Evolutionary conservation across 805 yeast species (phyloP).

Genomic region (Kluyveromyces siamensis): DNA sequence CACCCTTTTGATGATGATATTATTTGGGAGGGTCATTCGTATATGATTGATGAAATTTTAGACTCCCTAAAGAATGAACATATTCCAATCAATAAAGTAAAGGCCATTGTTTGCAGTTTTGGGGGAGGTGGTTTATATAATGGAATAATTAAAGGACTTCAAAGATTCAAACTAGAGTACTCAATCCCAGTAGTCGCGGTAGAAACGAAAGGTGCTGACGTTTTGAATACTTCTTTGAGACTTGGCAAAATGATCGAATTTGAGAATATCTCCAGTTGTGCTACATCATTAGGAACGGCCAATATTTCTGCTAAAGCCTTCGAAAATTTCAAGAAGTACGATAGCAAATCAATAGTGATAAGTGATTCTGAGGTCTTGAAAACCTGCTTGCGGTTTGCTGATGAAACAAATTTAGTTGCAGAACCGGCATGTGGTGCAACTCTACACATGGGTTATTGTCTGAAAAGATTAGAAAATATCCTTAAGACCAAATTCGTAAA

Average conservation of each 20-base stretch:
- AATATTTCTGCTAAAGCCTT: constrained; percentile 44
- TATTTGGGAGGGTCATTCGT: constrained; percentile 49
- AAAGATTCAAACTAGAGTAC: constrained; percentile 27
- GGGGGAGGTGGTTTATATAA: constrained; percentile 54
- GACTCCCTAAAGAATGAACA: constrained; percentile 17
- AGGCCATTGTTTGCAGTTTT: constrained; percentile 43
- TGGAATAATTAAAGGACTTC: constrained; percentile 40
- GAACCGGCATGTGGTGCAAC: constrained; percentile 77
- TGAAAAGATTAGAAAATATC: constrained; percentile 9
- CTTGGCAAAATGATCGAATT: constrained; percentile 38
- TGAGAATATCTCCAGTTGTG: constrained; percentile 43
- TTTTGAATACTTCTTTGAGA: constrained; percentile 42
- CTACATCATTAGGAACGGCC: constrained; percentile 57
- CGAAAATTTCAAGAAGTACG: constrained; percentile 33
- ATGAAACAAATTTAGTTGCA: constrained; percentile 42
- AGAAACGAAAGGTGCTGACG: constrained; percentile 58
- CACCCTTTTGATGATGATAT: constrained; percentile 45
- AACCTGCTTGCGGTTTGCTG: constrained; percentile 42
- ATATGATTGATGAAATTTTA: constrained; percentile 38
- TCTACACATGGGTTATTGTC: constrained; percentile 41
- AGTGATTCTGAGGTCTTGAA: constrained; percentile 48
- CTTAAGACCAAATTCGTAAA: constrained; percentile 6
- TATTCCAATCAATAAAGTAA: constrained; percentile 21
- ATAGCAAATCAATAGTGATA: constrained; percentile 35
- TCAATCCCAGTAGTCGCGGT: constrained; percentile 38